Base-by-base conservation (phyloP, 306 rosid species). In the Datisca glomerata region DNA sequence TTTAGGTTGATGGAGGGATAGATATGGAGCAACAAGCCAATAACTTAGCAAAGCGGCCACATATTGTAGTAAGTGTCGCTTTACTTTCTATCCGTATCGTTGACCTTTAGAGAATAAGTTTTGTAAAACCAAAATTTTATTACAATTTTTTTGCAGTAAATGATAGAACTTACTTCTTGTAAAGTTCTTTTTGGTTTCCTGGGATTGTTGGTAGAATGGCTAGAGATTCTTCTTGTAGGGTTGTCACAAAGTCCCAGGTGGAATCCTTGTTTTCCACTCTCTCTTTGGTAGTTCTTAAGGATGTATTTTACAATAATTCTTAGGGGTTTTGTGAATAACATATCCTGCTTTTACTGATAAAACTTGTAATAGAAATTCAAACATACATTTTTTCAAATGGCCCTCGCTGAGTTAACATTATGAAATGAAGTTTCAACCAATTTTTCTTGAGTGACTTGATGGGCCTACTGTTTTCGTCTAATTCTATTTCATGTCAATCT, bases 1-100 rank as follows among this genome's bases (percentile, higher is more conserved):
- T 19, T 22, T 44, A 76, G 95, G 76, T 85, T 55, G 84, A 76
- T 61, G 95, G 95, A 64, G 95, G 92, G 29, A 55, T 76, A 51
- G 81, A 74, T 60, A 68, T 73, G 72, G 64, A 41, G 50, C 74
- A 69, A 13, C 93, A 85, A 32, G 17, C 78, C 43, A 44, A 60
- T 27, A 69, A 53, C 41, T 64, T 85, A 57, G 84, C 74, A 17
- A 76, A 73, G 67, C 64, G 69, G 41, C 95, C 95, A 31, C 93
- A 76, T 54, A 68, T 85, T 55, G 65, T 85, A 68, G 95, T 80
- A 64, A 80, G 93, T 68, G 36, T 1, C n/a, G n/a, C n/a, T n/a
- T n/a, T n/a, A n/a, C n/a, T n/a, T n/a, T n/a, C n/a, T n/a, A n/a
- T n/a, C n/a, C n/a, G n/a, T n/a, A n/a, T n/a, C n/a, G n/a, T n/a